Evolutionary conservation across 1,284 basidiomycete species (phyloP).

Genomic region (Moesziomyces sp.): DNA sequence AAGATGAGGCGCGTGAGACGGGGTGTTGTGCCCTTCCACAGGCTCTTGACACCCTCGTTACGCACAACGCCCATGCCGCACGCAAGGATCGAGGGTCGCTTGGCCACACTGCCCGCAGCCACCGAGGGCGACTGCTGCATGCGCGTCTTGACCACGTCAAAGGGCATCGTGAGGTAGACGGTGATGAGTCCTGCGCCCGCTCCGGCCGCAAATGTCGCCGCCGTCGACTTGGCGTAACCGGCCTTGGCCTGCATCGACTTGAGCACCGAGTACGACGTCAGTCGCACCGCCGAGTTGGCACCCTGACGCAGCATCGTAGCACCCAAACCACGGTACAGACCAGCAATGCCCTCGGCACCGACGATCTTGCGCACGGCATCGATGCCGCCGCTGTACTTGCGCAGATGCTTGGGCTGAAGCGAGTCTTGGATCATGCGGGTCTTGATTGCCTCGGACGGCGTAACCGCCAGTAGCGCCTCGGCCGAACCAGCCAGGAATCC

Average conservation of each 20-base stretch:
- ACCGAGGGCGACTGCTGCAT: constrained; percentile 78
- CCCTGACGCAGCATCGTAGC: constrained; percentile 89
- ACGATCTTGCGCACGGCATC: constrained; percentile 17
- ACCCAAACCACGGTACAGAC: constrained; percentile 89
- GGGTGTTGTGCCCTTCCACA: constrained; percentile 96
- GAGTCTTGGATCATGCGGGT: constrained; percentile 96
- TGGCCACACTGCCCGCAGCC: constrained; percentile 76
- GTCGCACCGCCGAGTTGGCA: constrained; percentile 92
- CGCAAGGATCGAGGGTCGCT: constrained; percentile 73
- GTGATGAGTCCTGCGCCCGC: constrained; percentile 93
- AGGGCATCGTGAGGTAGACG: constrained; percentile 72
- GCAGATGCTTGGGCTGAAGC: constrained; percentile 82
- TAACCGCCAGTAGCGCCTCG: constrained; percentile 92
- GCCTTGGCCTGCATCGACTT: constrained; percentile 70
- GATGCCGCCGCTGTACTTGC: constrained; percentile 65
- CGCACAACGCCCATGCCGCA: constrained; percentile 89
- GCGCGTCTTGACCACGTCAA: constrained; percentile 93
- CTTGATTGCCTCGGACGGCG: constrained; percentile 98
- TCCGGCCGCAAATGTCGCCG: constrained; percentile 74
- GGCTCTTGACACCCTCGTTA: constrained; percentile 82
- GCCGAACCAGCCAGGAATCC: constrained; percentile 91
- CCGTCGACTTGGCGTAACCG: constrained; percentile 72
- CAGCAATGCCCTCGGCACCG: constrained; percentile 74
- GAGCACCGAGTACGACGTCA: constrained; percentile 89
- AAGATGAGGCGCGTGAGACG: constrained; percentile 79